Evolutionary conservation across 164 flowering plant species (phyloP), one percentile per base, ranked within the genome.

Genomic region (Paratinospora sagittata): DNA sequence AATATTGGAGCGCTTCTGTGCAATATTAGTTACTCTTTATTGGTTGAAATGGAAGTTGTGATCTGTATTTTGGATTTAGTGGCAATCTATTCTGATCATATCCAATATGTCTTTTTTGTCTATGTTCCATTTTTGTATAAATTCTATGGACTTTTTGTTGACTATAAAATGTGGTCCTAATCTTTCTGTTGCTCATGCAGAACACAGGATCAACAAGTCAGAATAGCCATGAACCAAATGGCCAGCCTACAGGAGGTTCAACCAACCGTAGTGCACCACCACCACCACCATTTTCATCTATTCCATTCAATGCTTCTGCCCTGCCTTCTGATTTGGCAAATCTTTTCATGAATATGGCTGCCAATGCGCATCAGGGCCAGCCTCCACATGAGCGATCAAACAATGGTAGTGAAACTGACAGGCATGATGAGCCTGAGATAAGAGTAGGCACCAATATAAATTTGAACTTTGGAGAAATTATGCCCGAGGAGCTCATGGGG

Each of bases 401-500:
- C 37, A 78, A 68, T 26, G 70, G 66, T 52, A 71, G 57, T 26
- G 57, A 75, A 27, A 65, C 55, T 0, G 65, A 74, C 41, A 78
- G 75, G 27, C 24, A 64, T 13, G 72, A 75, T 71, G 87, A 79
- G 60, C 86, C 90, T n/a, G 92, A 76, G 34, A 75, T 83, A 33
- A 80, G 83, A 78, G 57, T 82, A 0, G 87, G 75, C 21, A 90
- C 91, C 12, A 88, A 83, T 72, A 71, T 88, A 63, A 84, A 66
- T 71, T 13, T 90, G 45, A 84, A 83, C 73, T 63, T 91, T n/a
- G 85, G 82, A 39, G 87, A 83, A 23, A 74, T 82, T 45, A 76
- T 84, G 75, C 87, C 95, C 1, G 86, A 82, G 72, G 92, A 90
- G 2, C 23, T 91, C 26, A 65, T 83, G 27, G 89, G 91, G 26